Evolutionary conservation across 108 stramenopile genomes (phyloP), one percentile per base, ranked within the genome.

Genomic region (Hondaea fermentalgiana): DNA sequence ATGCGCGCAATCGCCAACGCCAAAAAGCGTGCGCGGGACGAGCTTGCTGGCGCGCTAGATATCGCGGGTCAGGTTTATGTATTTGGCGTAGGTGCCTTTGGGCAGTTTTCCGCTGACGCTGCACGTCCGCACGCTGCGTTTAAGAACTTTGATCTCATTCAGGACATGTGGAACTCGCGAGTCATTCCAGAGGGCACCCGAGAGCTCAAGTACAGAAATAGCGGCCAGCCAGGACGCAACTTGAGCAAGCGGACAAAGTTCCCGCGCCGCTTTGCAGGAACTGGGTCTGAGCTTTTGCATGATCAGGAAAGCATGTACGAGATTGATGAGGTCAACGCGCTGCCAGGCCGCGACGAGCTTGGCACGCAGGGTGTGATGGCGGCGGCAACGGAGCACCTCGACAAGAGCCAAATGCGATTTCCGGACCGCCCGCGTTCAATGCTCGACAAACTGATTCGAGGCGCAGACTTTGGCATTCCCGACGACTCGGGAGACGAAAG

Each of bases 41-140:
- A 95, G 89, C 93, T 95, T 55, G 72, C 60, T 19, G 49, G 57
- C 23, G 94, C 94, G 4, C 72, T 95, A 58, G 94, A 95, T 72
- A 88, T 90, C 14, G 95, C 94, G 16, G 95, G 95, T 16, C 92
- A 92, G 53, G 94, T 95, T 35, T 95, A 94, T 87, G 94, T 95
- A 12, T 92, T 95, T 57, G 95, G 95, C 29, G 64, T 72, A 5
- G 95, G 95, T 4, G 87, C 94, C 51, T 89, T 89, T 60, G 91
- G 92, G 14, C 94, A 95, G 88, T 95, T 94, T 87, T 58, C 76
- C 5, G 89, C 72, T 59, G 89, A 76, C 5, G 71, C 91, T 3
- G 88, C 93, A 4, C 58, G 72, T 8, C 76, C 76, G 8, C 14
- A 23, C 44, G 90, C 90, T 47, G 91, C 90, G 29, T 72, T 87